A percentile compares a stretch with the other conserved stretches of the same genome.
Conservation (phyloP, 2,329 filamentous ascomycete species). For the Penicillium sp. region DNA sequence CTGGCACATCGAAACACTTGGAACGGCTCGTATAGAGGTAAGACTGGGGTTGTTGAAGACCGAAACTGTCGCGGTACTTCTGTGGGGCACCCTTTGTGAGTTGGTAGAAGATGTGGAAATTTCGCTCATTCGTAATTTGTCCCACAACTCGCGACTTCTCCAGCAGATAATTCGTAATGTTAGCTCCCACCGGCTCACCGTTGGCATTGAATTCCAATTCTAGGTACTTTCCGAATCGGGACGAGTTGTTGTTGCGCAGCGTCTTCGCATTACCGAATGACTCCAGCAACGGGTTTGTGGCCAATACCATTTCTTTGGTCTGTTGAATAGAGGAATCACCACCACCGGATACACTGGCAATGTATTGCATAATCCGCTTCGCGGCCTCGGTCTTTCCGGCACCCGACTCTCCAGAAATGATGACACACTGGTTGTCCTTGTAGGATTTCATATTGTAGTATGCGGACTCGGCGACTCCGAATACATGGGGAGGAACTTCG, state of each 20-base stretch:
- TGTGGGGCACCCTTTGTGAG: constrained; percentile 93
- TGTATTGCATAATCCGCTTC: constrained; percentile 99
- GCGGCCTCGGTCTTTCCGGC: constrained; percentile 98
- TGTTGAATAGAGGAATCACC: constrained; percentile 83
- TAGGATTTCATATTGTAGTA: constrained; percentile 99
- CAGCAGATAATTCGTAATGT: constrained; percentile 96
- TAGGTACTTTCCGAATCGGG: constrained; percentile 95
- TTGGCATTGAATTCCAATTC: constrained; percentile 92
- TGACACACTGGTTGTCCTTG: constrained; percentile 98
- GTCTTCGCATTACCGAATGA: constrained; percentile 99
- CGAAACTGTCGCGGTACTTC: constrained; percentile 82
- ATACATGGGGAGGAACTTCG: constrained; percentile 91
- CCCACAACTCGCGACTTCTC: constrained; percentile 95
- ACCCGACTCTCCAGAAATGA: constrained; percentile 97
- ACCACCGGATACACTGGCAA: constrained; percentile 91
- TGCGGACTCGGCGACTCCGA: constrained; percentile 89
- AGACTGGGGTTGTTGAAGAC: constrained; percentile 85
- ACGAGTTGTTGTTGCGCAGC: constrained; percentile 97
- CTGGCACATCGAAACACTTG: constrained; percentile 90
- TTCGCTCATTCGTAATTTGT: constrained; percentile 91
- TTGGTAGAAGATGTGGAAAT: constrained; percentile 99
- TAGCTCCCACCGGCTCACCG: constrained; percentile 90
- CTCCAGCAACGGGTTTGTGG: constrained; percentile 93
- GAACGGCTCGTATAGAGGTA: constrained; percentile 93
- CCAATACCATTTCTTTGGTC: constrained; percentile 99